Percentiles rank a stretch among this genome's conserved stretches.
phyloP scores from a whole-genome alignment of 2,329 filamentous ascomycete genomes.

The Delphinella strobiligena region DNA sequence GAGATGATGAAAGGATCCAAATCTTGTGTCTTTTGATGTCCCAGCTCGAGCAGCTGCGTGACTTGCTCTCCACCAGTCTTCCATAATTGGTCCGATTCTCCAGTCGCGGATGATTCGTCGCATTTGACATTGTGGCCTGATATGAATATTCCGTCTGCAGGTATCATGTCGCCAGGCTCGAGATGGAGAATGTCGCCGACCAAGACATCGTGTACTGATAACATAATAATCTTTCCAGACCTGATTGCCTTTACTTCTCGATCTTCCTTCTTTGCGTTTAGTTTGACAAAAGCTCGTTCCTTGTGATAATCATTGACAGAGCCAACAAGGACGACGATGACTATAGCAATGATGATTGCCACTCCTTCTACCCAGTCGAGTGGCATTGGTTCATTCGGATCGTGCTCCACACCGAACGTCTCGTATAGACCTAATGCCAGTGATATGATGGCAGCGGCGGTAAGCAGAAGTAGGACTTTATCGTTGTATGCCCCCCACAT shows the following conservation, averaged over 20 bases:
- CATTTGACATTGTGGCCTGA: conserved; percentile 55
- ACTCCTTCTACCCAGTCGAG: conserved; percentile 59
- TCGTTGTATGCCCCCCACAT: conserved; percentile 64
- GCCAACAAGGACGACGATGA: conserved; percentile 52
- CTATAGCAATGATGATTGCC: conserved; percentile 52
- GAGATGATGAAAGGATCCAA: conserved; percentile 54
- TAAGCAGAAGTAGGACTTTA: conserved; percentile 59
- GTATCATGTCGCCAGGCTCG: conserved; percentile 57
- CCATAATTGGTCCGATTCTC: conserved; percentile 60
- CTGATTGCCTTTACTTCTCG: conserved; percentile 55
- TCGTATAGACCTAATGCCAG: conserved; percentile 59
- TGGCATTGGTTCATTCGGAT: conserved; percentile 27
- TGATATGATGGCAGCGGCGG: conserved; percentile 55
- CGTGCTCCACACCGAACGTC: conserved; percentile 39
- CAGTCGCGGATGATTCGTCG: conserved; percentile 62
- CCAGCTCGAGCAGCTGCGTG: conserved; percentile 42
- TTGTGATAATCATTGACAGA: conserved; percentile 58
- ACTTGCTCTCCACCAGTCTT: conserved; percentile 52
- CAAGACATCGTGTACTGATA: conserved; percentile 54
- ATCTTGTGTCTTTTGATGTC: conserved; percentile 38
- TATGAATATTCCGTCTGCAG: conserved; percentile 59
- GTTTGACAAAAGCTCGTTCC: conserved; percentile 51
- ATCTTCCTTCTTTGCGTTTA: conserved; percentile 51
- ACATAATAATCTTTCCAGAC: conserved; percentile 50
- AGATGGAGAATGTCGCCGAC: conserved; percentile 60